A percentile compares a stretch with the other conserved stretches of the same genome.
These are phyloP conservation scores for Phanerodontia chrysosporium DNA, from an alignment of 768 basidiomycete genomes.

Conservation along the genomic window DNA sequence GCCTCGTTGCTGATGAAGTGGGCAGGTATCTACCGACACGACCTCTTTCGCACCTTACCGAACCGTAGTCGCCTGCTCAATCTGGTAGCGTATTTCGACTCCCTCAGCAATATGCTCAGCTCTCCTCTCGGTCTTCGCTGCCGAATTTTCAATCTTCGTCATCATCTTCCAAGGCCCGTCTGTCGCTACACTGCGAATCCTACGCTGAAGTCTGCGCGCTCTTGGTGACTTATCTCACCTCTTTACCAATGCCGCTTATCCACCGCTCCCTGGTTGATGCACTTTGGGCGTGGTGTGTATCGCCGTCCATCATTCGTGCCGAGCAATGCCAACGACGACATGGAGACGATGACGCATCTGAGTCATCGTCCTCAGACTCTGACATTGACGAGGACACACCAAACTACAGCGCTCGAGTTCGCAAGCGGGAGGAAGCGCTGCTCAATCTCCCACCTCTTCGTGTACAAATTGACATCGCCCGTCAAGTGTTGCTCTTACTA, in stretches of 20 bases:
- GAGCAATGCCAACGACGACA: conserved; percentile 13
- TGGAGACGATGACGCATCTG: conserved; percentile 6
- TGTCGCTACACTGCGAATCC: conserved; percentile 27
- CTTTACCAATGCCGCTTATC: conserved; percentile 44
- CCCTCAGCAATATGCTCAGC: background rate
- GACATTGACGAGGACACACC: conserved; percentile 28
- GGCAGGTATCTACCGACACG: conserved; percentile 39
- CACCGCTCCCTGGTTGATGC: conserved; percentile 37
- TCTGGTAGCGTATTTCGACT: conserved; percentile 36
- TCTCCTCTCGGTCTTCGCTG: background rate
- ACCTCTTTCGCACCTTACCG: conserved; percentile 40
- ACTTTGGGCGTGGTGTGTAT: conserved; percentile 41
- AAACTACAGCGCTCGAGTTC: conserved; percentile 24
- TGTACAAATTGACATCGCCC: conserved; percentile 36
- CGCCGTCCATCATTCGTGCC: conserved; percentile 26
- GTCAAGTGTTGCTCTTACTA: conserved; percentile 47
- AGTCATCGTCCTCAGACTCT: conserved; percentile 23
- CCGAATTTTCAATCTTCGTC: background rate
- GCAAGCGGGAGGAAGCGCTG: conserved; percentile 24
- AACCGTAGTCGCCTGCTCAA: conserved; percentile 35
- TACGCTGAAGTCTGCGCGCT: conserved; percentile 43
- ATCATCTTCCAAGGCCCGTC: background rate
- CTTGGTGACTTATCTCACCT: conserved; percentile 42
- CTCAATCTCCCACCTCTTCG: conserved; percentile 12
- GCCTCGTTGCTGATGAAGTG: background rate